A percentile compares a stretch with the other conserved stretches of the same genome.
Evolutionary conservation across 768 basidiomycete species (phyloP).

Genomic region (Naematelia encephala): DNA sequence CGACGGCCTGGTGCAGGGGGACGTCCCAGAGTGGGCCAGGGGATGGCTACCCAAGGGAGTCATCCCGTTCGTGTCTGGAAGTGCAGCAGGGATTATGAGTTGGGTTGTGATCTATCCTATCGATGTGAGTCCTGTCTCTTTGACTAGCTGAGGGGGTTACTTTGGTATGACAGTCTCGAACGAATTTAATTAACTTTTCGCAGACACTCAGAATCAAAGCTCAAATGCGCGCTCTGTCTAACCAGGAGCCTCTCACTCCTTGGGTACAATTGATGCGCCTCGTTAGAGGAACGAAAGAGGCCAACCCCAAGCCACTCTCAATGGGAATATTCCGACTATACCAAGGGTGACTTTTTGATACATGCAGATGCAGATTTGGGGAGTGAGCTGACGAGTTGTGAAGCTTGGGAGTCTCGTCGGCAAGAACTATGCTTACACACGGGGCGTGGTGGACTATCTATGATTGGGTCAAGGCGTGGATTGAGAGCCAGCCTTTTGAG

Average conservation of each 20-base stretch:
- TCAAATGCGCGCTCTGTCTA: conserved; percentile 86
- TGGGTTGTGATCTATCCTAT: conserved; percentile 90
- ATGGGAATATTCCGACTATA: conserved; percentile 81
- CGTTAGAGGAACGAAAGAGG: conserved; percentile 78
- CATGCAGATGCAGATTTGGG: background rate
- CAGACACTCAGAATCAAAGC: conserved; percentile 67
- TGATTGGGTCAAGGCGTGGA: conserved; percentile 55
- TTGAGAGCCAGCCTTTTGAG: conserved; percentile 47
- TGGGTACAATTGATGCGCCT: conserved; percentile 72
- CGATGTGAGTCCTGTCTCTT: conserved; percentile 60
- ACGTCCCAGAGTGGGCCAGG: conserved; percentile 48
- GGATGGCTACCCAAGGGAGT: conserved; percentile 77
- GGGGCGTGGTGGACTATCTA: conserved; percentile 92
- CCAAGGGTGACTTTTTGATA: conserved; percentile 65
- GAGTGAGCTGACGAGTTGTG: conserved; percentile 11
- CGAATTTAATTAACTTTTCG: background rate
- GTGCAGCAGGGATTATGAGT: conserved; percentile 71
- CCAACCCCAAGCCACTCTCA: conserved; percentile 62
- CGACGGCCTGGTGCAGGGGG: conserved; percentile 34
- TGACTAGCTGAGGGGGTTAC: too few relatives aligned
- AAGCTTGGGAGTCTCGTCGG: conserved; percentile 68
- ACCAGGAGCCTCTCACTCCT: conserved; percentile 67
- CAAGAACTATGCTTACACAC: conserved; percentile 88
- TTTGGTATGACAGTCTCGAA: too few relatives aligned
- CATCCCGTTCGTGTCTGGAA: conserved; percentile 88